Percentiles rank a stretch among this genome's conserved stretches.
Conservation (phyloP, 805 yeast genomes). For the Dipodascus albidus region DNA sequence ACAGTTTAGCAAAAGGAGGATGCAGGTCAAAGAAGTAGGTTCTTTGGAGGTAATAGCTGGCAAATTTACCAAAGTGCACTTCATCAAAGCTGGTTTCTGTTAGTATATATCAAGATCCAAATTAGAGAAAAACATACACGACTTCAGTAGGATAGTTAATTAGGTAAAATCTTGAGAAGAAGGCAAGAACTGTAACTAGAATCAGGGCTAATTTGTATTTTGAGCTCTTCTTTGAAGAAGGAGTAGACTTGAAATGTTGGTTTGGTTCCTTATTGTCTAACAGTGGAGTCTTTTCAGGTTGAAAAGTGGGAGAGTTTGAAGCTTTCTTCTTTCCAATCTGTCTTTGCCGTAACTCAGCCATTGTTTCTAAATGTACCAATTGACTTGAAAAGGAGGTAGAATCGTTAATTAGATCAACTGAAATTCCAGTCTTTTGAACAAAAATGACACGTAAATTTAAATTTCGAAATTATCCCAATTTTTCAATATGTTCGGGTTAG, state of each 20-base stretch:
- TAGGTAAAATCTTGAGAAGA: slow-evolving; percentile 62
- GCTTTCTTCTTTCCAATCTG: not conserved
- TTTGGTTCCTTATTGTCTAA: not conserved
- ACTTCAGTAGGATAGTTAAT: slow-evolving; percentile 65
- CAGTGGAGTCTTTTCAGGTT: not conserved
- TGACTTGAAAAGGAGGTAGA: not conserved
- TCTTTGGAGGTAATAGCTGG: slow-evolving; percentile 57
- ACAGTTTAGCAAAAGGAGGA: slow-evolving; percentile 93
- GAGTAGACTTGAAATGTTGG: not conserved
- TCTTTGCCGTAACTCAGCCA: slow-evolving; percentile 2
- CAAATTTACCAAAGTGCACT: slow-evolving; percentile 40
- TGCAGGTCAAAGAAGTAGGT: slow-evolving; percentile 93
- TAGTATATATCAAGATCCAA: no score
- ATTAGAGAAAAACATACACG: slow-evolving; percentile 27
- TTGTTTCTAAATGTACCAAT: not conserved
- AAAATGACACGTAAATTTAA: slow-evolving; percentile 1
- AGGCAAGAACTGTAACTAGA: slow-evolving; percentile 54
- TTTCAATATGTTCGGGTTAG: not conserved
- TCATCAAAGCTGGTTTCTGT: slow-evolving; percentile 24
- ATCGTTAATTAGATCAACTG: not conserved
- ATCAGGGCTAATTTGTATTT: slow-evolving; percentile 20
- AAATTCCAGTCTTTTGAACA: not conserved
- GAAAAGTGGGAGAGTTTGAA: not conserved
- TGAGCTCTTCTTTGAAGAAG: not conserved
- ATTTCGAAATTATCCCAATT: not conserved